Conservation (phyloP, 2,329 filamentous ascomycete genomes). For the Lecanicillium sp. region DNA sequence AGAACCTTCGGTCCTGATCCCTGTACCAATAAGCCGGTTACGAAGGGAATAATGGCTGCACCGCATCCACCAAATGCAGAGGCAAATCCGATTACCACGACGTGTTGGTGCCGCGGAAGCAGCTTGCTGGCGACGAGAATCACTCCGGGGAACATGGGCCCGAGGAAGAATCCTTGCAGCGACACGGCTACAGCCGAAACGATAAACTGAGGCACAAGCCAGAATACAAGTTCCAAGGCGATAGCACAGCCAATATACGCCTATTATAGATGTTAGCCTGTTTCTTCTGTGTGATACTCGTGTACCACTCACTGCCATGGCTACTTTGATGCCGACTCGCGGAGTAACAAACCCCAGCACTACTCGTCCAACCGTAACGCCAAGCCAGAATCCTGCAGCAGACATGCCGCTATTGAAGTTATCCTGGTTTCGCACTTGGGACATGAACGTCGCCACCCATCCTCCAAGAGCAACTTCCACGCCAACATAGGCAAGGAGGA, state of each 20-base stretch:
- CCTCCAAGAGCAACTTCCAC: conserved; percentile 69
- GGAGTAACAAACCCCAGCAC: conserved; percentile 68
- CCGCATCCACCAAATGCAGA: conserved; percentile 69
- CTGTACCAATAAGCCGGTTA: conserved; percentile 58
- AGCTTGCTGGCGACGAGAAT: conserved; percentile 62
- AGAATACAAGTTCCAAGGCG: conserved; percentile 64
- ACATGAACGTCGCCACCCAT: conserved; percentile 83
- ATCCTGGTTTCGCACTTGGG: conserved; percentile 59
- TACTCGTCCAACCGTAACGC: conserved; percentile 64
- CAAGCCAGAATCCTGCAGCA: conserved; percentile 75
- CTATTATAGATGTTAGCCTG: conserved; percentile 13
- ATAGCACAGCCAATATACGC: conserved; percentile 59
- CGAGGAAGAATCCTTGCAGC: conserved; percentile 71
- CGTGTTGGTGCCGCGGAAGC: conserved; percentile 66
- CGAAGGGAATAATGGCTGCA: conserved; percentile 59
- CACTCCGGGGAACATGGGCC: conserved; percentile 67
- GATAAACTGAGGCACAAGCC: conserved; percentile 72
- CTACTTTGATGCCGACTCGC: conserved; percentile 59
- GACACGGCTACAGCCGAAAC: conserved; percentile 65
- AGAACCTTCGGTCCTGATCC: conserved; percentile 46
- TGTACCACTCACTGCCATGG: conserved; percentile 31
- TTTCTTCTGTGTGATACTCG: no score
- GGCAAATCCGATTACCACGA: conserved; percentile 69
- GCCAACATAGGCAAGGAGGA: conserved; percentile 70
- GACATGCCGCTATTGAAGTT: conserved; percentile 66